Evolutionary conservation across 1,139 yeast genomes (phyloP), one percentile per base, ranked within the genome.

Genomic region (Wickerhamiella infanticola): DNA sequence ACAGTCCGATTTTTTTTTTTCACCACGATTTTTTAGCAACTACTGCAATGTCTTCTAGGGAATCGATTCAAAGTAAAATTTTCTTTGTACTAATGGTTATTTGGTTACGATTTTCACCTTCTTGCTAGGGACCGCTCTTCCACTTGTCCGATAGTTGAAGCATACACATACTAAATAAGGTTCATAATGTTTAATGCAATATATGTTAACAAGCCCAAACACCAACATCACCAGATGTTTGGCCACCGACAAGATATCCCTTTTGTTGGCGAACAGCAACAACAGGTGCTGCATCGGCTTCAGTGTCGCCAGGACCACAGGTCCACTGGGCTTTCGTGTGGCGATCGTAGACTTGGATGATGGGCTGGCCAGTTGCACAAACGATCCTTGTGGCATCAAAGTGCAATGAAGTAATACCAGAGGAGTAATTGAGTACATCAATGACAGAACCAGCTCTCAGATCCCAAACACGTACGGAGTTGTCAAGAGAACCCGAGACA

Each of bases 381-480:
- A 75, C 77, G 24, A 79, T 72, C 46, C 74, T 65, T 42, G 73
- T 60, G 5, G 69, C 57, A 54, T 79, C 84, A 58, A 79, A 75
- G 51, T 73, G 75, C 41, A 78, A 55, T 13, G 74, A 64, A 5
- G 69, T 63, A 40, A 78, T 72, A 9, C 77, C 73, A 5, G 65
- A 59, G 47, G 70, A 73, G 52, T 75, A 77, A 1, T 78, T 75
- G 60, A 73, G 74, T 2, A 79, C 76, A 54, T 77, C 80, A 39
- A 69, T 63, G 35, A 77, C 69, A 4, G 73, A 68, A 9, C 88
- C 88, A 0, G 77, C 77, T 49, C 86, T 67, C 39, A 81, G 62
- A 58, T 80, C 88, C 88, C 90, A 81, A 25, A 79, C 68, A 46
- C 84, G 67, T 8, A 80, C 69, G 11, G 80, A 75, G 46, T 80